These are phyloP conservation scores for Brassica nigra DNA, from an alignment of 345 rosid species.

Conservation along the genomic window DNA sequence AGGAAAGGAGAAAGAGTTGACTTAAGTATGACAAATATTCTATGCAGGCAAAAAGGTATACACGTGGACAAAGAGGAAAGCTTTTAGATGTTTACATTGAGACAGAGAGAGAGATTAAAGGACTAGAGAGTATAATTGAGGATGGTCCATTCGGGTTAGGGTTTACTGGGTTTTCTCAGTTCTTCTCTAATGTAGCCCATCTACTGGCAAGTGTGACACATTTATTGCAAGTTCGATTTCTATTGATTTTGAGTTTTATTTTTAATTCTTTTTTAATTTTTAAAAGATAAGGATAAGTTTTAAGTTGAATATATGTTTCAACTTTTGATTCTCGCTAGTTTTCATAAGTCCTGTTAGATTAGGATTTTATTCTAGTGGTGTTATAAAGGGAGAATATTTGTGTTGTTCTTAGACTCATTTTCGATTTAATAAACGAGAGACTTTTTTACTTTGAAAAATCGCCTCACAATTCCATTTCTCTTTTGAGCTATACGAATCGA, in stretches of 20 bases:
- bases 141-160: neutral
- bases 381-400: neutral
- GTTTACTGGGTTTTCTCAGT: neutral
- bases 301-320: neutral
- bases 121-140: neutral
- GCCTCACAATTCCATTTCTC: neutral
- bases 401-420: neutral
- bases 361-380: neutral
- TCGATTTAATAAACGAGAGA: neutral
- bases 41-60: neutral
- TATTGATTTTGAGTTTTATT: neutral
- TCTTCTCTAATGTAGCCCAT: neutral
- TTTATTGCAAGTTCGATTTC: neutral
- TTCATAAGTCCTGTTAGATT: too few species aligned
- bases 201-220: neutral
- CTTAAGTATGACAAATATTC: neutral
- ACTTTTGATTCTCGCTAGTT: neutral
- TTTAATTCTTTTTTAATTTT: too few species aligned
- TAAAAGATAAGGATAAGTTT: neutral
- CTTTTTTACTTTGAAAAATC: neutral
- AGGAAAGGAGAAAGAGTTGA: neutral
- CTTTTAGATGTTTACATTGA: neutral
- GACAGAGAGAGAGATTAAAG: neutral
- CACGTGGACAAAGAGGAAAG: neutral
- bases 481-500: neutral